Conservation (phyloP, 2,329 filamentous ascomycete species). For the Exophiala aquamarina region DNA sequence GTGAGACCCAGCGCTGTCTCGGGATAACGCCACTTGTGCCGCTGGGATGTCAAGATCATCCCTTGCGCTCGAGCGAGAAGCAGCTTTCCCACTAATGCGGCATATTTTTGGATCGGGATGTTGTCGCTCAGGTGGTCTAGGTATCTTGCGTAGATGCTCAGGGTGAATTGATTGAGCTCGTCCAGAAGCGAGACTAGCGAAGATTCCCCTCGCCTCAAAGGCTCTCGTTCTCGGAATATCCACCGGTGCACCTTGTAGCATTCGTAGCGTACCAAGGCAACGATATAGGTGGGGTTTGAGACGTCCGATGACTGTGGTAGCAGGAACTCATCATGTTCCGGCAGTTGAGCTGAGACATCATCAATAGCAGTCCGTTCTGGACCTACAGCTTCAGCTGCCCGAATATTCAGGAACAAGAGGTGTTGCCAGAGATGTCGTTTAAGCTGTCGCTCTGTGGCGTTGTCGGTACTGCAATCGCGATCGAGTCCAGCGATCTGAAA, state of each 20-base stretch:
- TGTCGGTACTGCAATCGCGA: slow-evolving; percentile 66
- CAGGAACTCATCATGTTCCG: slow-evolving; percentile 65
- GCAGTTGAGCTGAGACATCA: slow-evolving; percentile 63
- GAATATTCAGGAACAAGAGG: slow-evolving; percentile 70
- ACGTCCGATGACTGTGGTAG: no score
- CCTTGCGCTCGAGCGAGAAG: slow-evolving; percentile 62
- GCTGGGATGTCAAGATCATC: slow-evolving; percentile 64
- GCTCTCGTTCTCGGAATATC: slow-evolving; percentile 65
- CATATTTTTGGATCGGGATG: slow-evolving; percentile 61
- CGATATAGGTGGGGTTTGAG: slow-evolving; percentile 55
- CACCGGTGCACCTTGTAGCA: slow-evolving; percentile 69
- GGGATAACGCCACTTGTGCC: slow-evolving; percentile 32
- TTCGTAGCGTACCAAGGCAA: slow-evolving; percentile 67
- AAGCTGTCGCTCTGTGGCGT: slow-evolving; percentile 29
- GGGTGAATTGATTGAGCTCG: slow-evolving; percentile 51
- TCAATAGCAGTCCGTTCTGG: neutral
- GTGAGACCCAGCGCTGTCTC: slow-evolving; percentile 59
- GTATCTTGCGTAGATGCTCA: slow-evolving; percentile 64
- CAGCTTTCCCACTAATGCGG: slow-evolving; percentile 63
- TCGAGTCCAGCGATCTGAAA: slow-evolving; percentile 76
- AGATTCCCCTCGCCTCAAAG: slow-evolving; percentile 61
- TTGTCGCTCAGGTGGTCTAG: slow-evolving; percentile 59
- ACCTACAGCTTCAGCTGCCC: slow-evolving; percentile 71
- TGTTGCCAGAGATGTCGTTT: slow-evolving; percentile 68
- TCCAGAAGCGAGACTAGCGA: slow-evolving; percentile 55